These are phyloP conservation scores for Nicotiana rustica DNA, from an alignment of 305 asterid species.

Conservation along the genomic window DNA sequence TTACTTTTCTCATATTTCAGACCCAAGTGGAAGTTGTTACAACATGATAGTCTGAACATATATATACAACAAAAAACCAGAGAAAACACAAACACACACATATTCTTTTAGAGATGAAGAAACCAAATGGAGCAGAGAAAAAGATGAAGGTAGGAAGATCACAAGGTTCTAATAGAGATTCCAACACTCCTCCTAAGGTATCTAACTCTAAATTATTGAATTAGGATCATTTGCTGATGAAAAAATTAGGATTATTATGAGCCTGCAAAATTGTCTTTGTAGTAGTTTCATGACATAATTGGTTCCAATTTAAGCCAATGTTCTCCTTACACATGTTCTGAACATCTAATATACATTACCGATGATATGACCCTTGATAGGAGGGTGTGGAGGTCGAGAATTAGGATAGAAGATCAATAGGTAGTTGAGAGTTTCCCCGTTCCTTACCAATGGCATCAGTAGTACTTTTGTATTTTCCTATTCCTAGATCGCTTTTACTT, in stretches of 20 bases:
- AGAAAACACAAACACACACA: neutral
- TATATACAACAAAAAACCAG: neutral
- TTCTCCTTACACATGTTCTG: neutral
- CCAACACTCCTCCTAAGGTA: conserved; percentile 31
- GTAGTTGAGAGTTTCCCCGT: no score
- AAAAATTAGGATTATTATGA: neutral
- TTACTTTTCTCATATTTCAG: no score
- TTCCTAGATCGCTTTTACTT: no score
- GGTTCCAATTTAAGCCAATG: neutral
- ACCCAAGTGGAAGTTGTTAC: no score
- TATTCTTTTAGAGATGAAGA: neutral
- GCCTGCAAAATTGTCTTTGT: neutral
- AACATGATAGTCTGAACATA: neutral
- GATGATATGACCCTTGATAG: no score
- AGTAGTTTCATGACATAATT: neutral
- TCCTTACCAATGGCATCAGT: no score
- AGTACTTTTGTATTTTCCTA: no score
- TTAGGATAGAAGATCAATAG: no score
- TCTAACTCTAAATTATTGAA: neutral
- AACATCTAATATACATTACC: neutral
- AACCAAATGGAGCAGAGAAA: no score
- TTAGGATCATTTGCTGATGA: neutral
- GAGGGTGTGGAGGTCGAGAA: no score
- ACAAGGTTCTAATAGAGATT: conserved; percentile 10
- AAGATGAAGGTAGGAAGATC: conserved; percentile 27